Evolutionary conservation across 2,329 filamentous ascomycete species (phyloP).

Genomic region (Fusarium mangiferae): DNA sequence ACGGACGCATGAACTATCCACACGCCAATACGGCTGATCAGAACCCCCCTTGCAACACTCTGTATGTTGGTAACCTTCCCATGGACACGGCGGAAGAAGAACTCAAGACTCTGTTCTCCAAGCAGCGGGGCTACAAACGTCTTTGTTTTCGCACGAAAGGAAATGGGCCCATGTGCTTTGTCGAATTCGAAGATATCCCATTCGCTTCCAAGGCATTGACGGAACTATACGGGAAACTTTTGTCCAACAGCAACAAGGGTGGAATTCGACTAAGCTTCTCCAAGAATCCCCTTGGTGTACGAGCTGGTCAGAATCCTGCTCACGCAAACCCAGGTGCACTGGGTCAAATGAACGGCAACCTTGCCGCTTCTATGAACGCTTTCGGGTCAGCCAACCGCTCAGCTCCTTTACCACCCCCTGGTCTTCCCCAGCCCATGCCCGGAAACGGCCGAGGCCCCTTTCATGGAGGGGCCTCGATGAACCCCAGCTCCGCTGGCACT

Average conservation of each 20-base stretch:
- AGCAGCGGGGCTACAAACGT: slow-evolving; percentile 93
- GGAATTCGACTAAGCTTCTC: slow-evolving; percentile 97
- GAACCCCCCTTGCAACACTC: slow-evolving; percentile 96
- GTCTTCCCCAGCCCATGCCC: slow-evolving; percentile 78
- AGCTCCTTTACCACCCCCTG: slow-evolving; percentile 89
- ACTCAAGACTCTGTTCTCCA: slow-evolving; percentile 91
- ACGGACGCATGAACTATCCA: slow-evolving; percentile 75
- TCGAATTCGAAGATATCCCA: slow-evolving; percentile 94
- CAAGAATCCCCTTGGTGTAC: slow-evolving; percentile 94
- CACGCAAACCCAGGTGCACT: slow-evolving; percentile 54
- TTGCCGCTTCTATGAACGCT: slow-evolving; percentile 61
- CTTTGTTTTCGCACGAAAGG: slow-evolving; percentile 95
- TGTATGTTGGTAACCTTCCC: slow-evolving; percentile 97
- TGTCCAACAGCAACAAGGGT: slow-evolving; percentile 93
- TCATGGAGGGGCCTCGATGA: slow-evolving; percentile 36
- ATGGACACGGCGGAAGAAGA: slow-evolving; percentile 95
- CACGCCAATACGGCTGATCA: slow-evolving; percentile 94
- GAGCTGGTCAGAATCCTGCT: slow-evolving; percentile 74
- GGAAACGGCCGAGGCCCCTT: slow-evolving; percentile 46
- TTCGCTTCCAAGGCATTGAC: slow-evolving; percentile 92
- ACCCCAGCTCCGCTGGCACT: slow-evolving; percentile 25
- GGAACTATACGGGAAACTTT: slow-evolving; percentile 85
- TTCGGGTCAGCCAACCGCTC: slow-evolving; percentile 79
- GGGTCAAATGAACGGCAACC: slow-evolving; percentile 68
- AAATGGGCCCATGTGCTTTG: slow-evolving; percentile 98